Base-by-base conservation (phyloP, 192 early-diverging fungal species). In the Endogone sp. region DNA sequence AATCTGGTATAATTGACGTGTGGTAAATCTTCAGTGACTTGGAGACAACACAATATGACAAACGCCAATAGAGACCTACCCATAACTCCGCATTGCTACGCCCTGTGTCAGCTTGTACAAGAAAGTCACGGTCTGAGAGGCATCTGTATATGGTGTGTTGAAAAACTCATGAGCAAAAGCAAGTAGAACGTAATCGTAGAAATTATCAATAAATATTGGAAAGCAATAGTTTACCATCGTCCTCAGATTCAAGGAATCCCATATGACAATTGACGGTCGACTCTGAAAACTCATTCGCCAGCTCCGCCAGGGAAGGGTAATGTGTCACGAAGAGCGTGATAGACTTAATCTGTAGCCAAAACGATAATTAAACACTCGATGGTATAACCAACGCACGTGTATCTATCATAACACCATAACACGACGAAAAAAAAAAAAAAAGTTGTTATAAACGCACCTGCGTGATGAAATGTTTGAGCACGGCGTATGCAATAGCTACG, bases 261-360 rank as follows among this genome's bases (percentile, higher is more conserved):
- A 89, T 89, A 62, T 82, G 80, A 20, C 63, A 74, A 44, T 81
- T 85, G 2, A 73, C 60, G 22, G 76, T 61, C 1, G 64, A 63
- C 2, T 64, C 60, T 2, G 79, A 69, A 27, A 73, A 81, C 58
- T 78, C 62, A 1, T 68, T 60, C 2, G 72, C 82, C 11, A 84
- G 62, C n/a, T 71, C 65, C 0, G 81, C 83, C 6, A 95, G 71
- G 3, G 87, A 86, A 16, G 92, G 88, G 67, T 90, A 93, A 74
- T 95, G 93, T 0, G 93, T 94, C 22, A 92, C 90, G 81, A 95
- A 95, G 26, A 94, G 59, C 1, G 77, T 81, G 10, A 86, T 81
- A 2, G 84, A 82, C 4, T 79, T 54, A 21, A 83, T 81, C 62
- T 78, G 28, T 2, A 29, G 30, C 0, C 2, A 61, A 24, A 49